Evolutionary conservation across 1,284 basidiomycete species (phyloP), one percentile per base, ranked within the genome.

Genomic region (Papiliotrema laurentii): DNA sequence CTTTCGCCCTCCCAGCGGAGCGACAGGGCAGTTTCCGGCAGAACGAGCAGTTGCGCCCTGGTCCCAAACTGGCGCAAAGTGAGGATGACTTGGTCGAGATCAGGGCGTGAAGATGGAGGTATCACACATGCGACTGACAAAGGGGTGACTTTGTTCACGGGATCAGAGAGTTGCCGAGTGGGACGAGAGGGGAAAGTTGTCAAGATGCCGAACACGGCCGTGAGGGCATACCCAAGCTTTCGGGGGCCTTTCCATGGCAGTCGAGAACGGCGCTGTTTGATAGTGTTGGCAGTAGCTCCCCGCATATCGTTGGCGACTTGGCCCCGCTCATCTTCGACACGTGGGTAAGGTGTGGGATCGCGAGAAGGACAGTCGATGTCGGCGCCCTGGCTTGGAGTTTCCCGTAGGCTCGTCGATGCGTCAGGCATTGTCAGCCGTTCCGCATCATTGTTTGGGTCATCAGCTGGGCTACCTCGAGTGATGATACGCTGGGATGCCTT

Each of bases 71-170:
- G 45, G 21, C 44, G 30, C 0, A 49, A 33, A n/a, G 46, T 41
- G 11, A 45, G 24, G 4, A 63, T 41, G 33, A 52, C 39, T 3
- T 35, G 36, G 21, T 48, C 26, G 21, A 57, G 35, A 2, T 26
- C 24, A 1, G 43, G n/a, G 6, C 9, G 16, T 6, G 24, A 13
- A 2, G 18, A 18, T 4, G 47, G 33, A n/a, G 58, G 56, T 5
- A 56, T 28, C 31, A 57, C 39, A 34, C 58, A 63, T 6, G 49
- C 54, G n/a, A 60, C 37, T 9, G 54, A 26, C 18, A 60, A 22
- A 14, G 60, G 58, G 1, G 59, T 61, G 5, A 44, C 26, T 10
- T 7, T 13, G 24, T 18, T 27, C 24, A 44, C 22, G n/a, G 47
- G 42, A 7, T 27, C 36, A 10, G 49, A 54, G 6, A 47, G 13